These are phyloP conservation scores for Linanthus parryae DNA, from an alignment of 148 eudicot genomes.

Conservation along the genomic window DNA sequence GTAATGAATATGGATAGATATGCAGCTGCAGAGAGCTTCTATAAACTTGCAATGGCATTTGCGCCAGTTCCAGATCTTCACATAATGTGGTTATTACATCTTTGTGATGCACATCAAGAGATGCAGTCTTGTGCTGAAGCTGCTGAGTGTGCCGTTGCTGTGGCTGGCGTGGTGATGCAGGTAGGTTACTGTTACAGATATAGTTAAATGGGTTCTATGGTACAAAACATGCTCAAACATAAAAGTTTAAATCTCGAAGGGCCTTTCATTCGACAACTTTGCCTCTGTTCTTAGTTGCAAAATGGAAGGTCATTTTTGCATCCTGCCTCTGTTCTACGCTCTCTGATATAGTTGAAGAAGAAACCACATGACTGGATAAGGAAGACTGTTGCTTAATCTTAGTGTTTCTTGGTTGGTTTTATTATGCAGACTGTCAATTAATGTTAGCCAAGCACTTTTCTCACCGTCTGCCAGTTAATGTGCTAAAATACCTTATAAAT, in stretches of 20 bases:
- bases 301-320: not conserved
- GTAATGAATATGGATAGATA: slow-evolving; percentile 88
- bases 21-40: slow-evolving; percentile 96
- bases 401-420: not conserved
- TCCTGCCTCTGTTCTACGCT: slow-evolving; percentile 1
- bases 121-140: slow-evolving; percentile 99
- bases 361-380: not conserved
- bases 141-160: slow-evolving; percentile 99
- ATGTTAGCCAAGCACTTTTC: not conserved
- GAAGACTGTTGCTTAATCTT: not conserved
- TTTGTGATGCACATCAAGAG: slow-evolving; percentile 99
- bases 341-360: not conserved
- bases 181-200: slow-evolving; percentile 22
- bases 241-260: not conserved
- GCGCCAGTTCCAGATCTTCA: slow-evolving; percentile 99
- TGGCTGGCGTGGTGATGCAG: slow-evolving; percentile 99
- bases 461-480: too few relatives aligned
- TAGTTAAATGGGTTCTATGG: too few relatives aligned
- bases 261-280: not conserved
- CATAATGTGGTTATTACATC: slow-evolving; percentile 98
- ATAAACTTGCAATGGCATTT: slow-evolving; percentile 94
- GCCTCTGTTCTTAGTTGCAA: not conserved
- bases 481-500: too few relatives aligned
- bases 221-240: not conserved
- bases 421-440: not conserved